Base-by-base conservation (phyloP, 331 rosid genomes). In the Rhamnella rubrinervis region DNA sequence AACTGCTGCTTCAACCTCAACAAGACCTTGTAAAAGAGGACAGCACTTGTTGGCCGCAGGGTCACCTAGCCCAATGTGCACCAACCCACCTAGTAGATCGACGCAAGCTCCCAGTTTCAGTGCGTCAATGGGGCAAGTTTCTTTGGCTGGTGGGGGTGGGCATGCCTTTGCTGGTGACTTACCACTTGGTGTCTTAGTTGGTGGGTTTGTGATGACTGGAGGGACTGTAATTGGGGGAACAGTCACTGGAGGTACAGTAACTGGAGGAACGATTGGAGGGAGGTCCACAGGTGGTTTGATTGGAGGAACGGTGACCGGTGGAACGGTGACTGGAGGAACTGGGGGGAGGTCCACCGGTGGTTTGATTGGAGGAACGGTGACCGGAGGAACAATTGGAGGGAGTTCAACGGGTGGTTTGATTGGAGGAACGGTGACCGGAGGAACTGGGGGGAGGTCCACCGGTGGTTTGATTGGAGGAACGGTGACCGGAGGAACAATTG, bases 1-100 rank as follows among this genome's bases (percentile, higher is more conserved):
- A 6, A 58, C 63, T 0, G 87, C 87, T 4, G 87, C 87, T 55
- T 83, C 87, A 19, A 73, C n/a, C 20, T 72, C 84, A 28, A 19
- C 84, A 1, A 83, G 77, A 5, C 87, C 87, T 25, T 56, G 16
- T 8, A 83, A 82, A 18, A 79, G 51, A 5, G 87, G 87, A 61
- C 87, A 83, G 68, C 87, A 83, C 41, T 69, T 28, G 41, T 79
- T 79, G 46, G 40, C 79, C 0, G 6, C 83, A 0, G 80, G 80
- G 76, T 79, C 83, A 8, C 80, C 83, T 1, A 52, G 28, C 9
- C 76, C 83, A 18, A 69, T 21, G 72, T 79, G 83, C 21, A 79
- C 79, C 41, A 79, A 55, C 26, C 80, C 83, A 7, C 80, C 83
- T 5, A 79, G 73, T 8, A 74, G 76, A 67, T 79, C 83, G 47